Conservation (phyloP, 83 land plant species). For the Larix sibirica region DNA sequence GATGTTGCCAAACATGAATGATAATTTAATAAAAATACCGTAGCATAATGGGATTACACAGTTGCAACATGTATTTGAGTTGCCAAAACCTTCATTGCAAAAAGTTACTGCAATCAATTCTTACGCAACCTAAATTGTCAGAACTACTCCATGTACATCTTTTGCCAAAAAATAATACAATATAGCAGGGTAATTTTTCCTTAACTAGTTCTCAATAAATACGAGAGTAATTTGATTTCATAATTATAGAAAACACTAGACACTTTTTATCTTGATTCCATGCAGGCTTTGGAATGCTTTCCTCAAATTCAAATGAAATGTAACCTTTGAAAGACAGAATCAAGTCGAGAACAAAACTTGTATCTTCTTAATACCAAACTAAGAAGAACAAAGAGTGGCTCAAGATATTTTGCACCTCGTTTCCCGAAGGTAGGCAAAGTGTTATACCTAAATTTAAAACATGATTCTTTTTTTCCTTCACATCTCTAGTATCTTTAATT, state of each 20-base stretch:
- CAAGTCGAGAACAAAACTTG: constrained; percentile 12
- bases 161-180: background rate
- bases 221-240: background rate
- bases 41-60: constrained; percentile 36
- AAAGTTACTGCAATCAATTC: constrained; percentile 31
- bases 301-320: constrained; percentile 64
- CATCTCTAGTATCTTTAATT: background rate
- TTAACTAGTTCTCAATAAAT: background rate
- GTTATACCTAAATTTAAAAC: background rate
- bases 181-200: background rate
- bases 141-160: constrained; percentile 53
- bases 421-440: constrained; percentile 78
- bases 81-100: constrained; percentile 42
- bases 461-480: constrained; percentile 5
- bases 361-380: constrained; percentile 40
- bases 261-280: background rate
- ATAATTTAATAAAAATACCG: constrained; percentile 35
- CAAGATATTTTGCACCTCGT: constrained; percentile 81
- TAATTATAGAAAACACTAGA: background rate
- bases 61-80: constrained; percentile 51
- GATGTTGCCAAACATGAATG: constrained; percentile 80
- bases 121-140: constrained; percentile 30
- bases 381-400: constrained; percentile 38
- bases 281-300: constrained; percentile 70
- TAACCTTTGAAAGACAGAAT: constrained; percentile 38